phyloP scores from a whole-genome alignment of 2,329 filamentous ascomycete species.

The Teratosphaeria nubilosa region DNA sequence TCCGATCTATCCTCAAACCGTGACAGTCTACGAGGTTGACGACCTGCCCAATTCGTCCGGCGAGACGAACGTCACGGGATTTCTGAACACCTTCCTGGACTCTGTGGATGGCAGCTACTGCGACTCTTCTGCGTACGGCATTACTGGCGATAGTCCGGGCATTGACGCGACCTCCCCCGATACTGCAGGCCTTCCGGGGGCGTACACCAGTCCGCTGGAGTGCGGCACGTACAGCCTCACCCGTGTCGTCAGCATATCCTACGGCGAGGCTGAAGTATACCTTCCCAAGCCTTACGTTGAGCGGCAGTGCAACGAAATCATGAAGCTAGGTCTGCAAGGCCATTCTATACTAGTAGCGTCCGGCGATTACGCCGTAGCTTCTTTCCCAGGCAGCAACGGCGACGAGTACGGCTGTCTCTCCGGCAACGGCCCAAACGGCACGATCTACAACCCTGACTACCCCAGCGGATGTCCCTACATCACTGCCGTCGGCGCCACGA shows the following conservation, averaged over 20 bases:
- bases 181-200: conserved; percentile 27
- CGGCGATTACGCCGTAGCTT: conserved; percentile 33
- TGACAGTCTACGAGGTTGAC: conserved; percentile 13
- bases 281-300: conserved; percentile 43
- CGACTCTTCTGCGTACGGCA: conserved; percentile 7
- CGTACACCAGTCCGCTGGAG: conserved; percentile 38
- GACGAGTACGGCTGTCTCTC: conserved; percentile 11
- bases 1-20: conserved; percentile 14
- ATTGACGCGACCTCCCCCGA: conserved; percentile 34
- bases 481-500: conserved; percentile 33
- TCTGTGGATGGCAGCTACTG: conserved; percentile 12
- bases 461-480: conserved; percentile 15
- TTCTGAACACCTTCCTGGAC: conserved; percentile 13
- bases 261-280: conserved; percentile 44
- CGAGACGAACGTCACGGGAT: background rate
- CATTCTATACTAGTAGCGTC: conserved; percentile 37
- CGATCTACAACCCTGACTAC: conserved; percentile 12
- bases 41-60: conserved; percentile 2
- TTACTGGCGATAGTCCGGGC: conserved; percentile 6
- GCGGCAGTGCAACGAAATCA: conserved; percentile 27
- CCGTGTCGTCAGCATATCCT: conserved; percentile 50
- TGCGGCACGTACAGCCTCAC: conserved; percentile 44
- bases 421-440: conserved; percentile 10
- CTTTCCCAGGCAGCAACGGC: conserved; percentile 3
- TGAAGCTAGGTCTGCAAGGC: conserved; percentile 39